Evolutionary conservation across 768 basidiomycete genomes (phyloP).

Genomic region (Leccinum pellstonianum): DNA sequence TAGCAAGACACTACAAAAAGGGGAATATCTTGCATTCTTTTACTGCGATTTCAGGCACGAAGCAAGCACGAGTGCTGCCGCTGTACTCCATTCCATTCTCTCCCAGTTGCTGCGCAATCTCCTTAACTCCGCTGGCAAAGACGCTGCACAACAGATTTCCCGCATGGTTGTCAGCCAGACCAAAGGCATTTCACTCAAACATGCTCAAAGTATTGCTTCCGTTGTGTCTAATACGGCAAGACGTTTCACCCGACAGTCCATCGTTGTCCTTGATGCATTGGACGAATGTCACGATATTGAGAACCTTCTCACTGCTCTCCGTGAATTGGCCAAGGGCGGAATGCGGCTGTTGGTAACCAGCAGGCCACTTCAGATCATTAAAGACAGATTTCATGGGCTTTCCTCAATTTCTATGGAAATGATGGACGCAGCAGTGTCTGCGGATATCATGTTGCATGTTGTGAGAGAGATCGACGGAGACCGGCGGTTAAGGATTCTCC

Average conservation of each 20-base stretch:
- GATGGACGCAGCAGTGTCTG: background rate
- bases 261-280: constrained; percentile 19
- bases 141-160: background rate
- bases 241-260: background rate
- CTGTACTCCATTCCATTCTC: constrained; percentile 14
- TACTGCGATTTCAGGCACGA: constrained; percentile 19
- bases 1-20: background rate
- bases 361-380: constrained; percentile 10
- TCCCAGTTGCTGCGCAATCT: constrained; percentile 11
- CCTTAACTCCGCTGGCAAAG: no score
- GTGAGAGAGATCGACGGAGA: constrained; percentile 2
- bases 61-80: background rate
- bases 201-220: background rate
- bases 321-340: background rate
- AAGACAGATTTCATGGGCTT: background rate
- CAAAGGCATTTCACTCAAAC: background rate
- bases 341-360: constrained; percentile 17
- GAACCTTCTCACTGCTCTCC: constrained; percentile 1
- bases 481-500: background rate
- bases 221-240: constrained; percentile 1
- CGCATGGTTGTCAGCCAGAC: no score
- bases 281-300: constrained; percentile 15
- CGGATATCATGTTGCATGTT: constrained; percentile 14
- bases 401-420: constrained; percentile 10
- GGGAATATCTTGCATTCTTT: constrained; percentile 10